These are phyloP conservation scores for Curvularia lunata DNA, from an alignment of 2,329 filamentous ascomycete genomes.

Conservation along the genomic window DNA sequence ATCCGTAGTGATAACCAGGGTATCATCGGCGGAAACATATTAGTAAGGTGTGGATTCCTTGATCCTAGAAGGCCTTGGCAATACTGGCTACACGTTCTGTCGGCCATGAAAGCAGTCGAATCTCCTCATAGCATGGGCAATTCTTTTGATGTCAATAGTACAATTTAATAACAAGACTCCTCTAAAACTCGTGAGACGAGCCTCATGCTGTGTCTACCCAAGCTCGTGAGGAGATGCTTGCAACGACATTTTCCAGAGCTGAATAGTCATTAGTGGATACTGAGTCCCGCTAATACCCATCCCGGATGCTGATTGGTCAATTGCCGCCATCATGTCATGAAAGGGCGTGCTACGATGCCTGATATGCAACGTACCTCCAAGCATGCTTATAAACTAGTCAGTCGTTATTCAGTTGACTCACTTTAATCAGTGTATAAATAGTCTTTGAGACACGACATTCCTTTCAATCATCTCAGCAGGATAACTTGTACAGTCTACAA, in stretches of 20 bases:
- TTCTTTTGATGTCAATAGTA: background rate
- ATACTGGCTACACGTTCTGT: background rate
- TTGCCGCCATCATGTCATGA: background rate
- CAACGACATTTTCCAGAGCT: background rate
- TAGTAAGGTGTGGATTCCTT: background rate
- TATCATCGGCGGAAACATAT: background rate
- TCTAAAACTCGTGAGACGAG: too few species aligned
- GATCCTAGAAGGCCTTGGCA: too few species aligned
- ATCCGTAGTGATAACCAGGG: background rate
- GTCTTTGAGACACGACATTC: background rate
- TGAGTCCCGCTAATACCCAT: constrained; percentile 5
- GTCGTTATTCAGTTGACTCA: constrained; percentile 9
- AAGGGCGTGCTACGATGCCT: constrained; percentile 9
- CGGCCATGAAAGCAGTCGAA: background rate
- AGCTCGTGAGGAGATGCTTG: too few species aligned
- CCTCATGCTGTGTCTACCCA: background rate
- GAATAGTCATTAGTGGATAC: background rate
- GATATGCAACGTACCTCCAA: background rate
- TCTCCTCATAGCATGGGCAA: background rate
- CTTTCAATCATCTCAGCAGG: background rate
- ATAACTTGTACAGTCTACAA: background rate
- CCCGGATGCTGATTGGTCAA: constrained; percentile 11
- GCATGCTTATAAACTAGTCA: background rate
- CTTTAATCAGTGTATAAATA: constrained; percentile 1
- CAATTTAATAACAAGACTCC: background rate